Conservation (phyloP, 371 early-diverging fungal species). For the Batkoa obscura region DNA sequence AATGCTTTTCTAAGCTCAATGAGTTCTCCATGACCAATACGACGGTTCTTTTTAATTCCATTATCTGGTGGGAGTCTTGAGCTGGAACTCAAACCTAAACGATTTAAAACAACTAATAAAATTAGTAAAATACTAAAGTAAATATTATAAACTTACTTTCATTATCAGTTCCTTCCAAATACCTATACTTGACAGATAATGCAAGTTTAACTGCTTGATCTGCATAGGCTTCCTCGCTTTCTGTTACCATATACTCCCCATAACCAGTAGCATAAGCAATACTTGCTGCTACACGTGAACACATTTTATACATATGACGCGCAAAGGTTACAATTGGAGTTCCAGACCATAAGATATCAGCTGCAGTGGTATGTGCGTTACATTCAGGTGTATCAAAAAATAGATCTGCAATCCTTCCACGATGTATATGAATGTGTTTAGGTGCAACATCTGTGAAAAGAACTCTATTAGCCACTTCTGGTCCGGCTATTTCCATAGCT, state of each 20-base stretch:
- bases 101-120: constrained; percentile 1
- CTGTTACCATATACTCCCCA: constrained; percentile 67
- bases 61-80: neutral
- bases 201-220: constrained; percentile 56
- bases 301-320: constrained; percentile 79
- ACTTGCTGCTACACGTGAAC: constrained; percentile 74
- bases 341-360: constrained; percentile 85
- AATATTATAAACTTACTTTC: constrained; percentile 14
- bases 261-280: constrained; percentile 70
- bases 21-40: constrained; percentile 34
- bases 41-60: constrained; percentile 4
- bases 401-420: constrained; percentile 80
- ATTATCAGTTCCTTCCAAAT: constrained; percentile 10
- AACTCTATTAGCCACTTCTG: constrained; percentile 56
- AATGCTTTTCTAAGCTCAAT: constrained; percentile 50
- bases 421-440: constrained; percentile 79
- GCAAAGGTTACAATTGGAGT: constrained; percentile 82
- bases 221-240: constrained; percentile 52
- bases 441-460: constrained; percentile 86
- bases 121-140: constrained; percentile 5
- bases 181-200: constrained; percentile 6
- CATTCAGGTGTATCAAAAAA: constrained; percentile 88
- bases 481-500: constrained; percentile 58
- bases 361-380: constrained; percentile 88
- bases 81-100: constrained; percentile 1